These are phyloP conservation scores for Atkinsonella hypoxylon DNA, from an alignment of 2,329 filamentous ascomycete species.

Conservation along the genomic window DNA sequence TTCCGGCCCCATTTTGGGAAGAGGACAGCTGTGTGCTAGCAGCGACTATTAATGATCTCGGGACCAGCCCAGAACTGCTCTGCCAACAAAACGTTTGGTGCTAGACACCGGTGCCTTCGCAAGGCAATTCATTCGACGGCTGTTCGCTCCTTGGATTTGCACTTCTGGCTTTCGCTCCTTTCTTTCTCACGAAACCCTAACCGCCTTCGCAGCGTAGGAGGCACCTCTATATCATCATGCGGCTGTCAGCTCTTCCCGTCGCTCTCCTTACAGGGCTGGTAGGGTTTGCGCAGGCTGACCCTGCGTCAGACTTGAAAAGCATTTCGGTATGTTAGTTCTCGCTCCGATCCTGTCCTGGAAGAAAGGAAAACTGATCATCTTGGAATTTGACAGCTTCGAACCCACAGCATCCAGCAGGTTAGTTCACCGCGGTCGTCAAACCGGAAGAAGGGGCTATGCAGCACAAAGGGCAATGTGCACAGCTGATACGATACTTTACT, in stretches of 20 bases:
- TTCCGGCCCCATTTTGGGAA: constrained; percentile 7
- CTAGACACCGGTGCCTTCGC: constrained; percentile 7
- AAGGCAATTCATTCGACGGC: constrained; percentile 4
- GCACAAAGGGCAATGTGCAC: neutral
- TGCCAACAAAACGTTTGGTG: neutral
- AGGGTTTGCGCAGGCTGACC: constrained; percentile 36
- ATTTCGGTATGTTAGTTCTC: constrained; percentile 29
- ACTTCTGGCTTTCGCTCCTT: neutral
- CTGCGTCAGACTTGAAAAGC: constrained; percentile 38
- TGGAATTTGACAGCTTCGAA: constrained; percentile 52
- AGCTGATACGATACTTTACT: constrained; percentile 7
- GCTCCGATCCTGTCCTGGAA: neutral
- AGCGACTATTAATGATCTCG: constrained; percentile 3
- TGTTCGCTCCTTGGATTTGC: neutral
- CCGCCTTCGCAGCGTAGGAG: neutral
- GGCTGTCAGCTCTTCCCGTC: constrained; percentile 34
- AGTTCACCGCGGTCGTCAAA: constrained; percentile 21
- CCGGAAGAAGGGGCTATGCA: neutral
- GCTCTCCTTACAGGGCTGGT: constrained; percentile 37
- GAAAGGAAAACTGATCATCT: neutral
- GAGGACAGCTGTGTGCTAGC: constrained; percentile 14
- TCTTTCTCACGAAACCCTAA: neutral
- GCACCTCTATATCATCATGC: constrained; percentile 25
- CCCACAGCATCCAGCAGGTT: constrained; percentile 73
- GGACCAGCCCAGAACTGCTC: neutral